These are phyloP conservation scores for Penicillium waksmanii DNA, from an alignment of 495 filamentous ascomycete genomes.

Conservation along the genomic window DNA sequence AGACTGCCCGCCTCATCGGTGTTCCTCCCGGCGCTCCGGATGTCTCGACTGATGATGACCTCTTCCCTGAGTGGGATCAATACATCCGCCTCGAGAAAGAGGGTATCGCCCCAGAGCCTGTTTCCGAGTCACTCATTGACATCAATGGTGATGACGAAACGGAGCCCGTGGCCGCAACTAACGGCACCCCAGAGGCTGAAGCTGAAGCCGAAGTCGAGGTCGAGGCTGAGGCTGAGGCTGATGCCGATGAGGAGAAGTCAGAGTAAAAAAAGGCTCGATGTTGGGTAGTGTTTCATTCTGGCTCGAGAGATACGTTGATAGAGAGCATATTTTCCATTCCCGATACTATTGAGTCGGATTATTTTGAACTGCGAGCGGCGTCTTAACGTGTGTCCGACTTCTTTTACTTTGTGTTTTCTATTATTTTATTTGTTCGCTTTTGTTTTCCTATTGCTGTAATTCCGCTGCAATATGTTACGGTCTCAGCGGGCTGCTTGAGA, in stretches of 20 bases:
- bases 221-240: conserved; percentile 21
- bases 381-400: conserved; percentile 40
- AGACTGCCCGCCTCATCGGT: conserved; percentile 79
- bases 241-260: conserved; percentile 22
- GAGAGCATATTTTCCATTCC: conserved; percentile 31
- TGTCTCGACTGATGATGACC: conserved; percentile 75
- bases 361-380: conserved; percentile 37
- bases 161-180: conserved; percentile 34
- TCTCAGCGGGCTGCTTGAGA: conserved; percentile 15
- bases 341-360: conserved; percentile 27
- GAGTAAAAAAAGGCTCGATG: conserved; percentile 29
- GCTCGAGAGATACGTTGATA: conserved; percentile 28
- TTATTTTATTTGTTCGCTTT: conserved; percentile 11
- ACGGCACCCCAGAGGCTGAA: conserved; percentile 39
- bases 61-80: conserved; percentile 96
- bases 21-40: conserved; percentile 66
- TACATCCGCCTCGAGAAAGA: conserved; percentile 81
- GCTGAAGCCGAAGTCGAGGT: conserved; percentile 20
- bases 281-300: conserved; percentile 22
- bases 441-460: conserved; percentile 22
- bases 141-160: conserved; percentile 43
- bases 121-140: conserved; percentile 53
- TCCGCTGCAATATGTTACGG: conserved; percentile 14
- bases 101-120: conserved; percentile 47
- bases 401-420: conserved; percentile 15